Conservation (phyloP, 331 rosid genomes). For the Spiraea crenata region DNA sequence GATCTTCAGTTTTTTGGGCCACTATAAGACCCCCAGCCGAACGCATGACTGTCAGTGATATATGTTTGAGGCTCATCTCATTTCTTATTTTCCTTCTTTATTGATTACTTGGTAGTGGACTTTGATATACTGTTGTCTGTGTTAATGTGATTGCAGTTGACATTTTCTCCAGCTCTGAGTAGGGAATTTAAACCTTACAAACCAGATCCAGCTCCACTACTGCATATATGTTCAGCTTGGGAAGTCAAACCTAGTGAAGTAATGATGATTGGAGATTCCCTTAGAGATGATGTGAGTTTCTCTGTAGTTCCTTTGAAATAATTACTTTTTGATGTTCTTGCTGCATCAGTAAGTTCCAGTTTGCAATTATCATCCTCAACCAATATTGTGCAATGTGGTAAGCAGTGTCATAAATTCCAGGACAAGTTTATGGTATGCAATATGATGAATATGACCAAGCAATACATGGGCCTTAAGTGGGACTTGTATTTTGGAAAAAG, state of each 20-base stretch:
- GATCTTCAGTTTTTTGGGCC: no score
- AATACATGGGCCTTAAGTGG: not conserved
- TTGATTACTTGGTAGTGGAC: not conserved
- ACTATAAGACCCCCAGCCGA: not conserved
- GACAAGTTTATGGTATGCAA: no score
- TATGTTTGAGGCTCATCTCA: not conserved
- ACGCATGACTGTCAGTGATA: not conserved
- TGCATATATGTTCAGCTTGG: slow-evolving; percentile 90
- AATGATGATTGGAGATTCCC: slow-evolving; percentile 92
- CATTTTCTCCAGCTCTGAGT: slow-evolving; percentile 81
- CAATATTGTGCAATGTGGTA: not conserved
- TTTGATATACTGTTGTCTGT: not conserved
- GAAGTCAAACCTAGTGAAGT: slow-evolving; percentile 80
- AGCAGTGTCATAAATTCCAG: no score
- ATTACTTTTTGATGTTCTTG: slow-evolving; percentile 13
- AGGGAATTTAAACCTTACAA: slow-evolving; percentile 86
- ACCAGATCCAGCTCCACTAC: slow-evolving; percentile 83
- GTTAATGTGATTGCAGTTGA: slow-evolving; percentile 53
- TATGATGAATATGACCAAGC: not conserved
- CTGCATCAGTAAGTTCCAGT: not conserved
- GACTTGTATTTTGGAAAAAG: not conserved
- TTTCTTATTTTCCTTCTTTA: not conserved
- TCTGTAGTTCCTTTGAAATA: not conserved
- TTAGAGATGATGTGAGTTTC: slow-evolving; percentile 81
- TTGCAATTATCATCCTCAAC: not conserved